These are phyloP conservation scores for Blyttiomyces sp. DNA, from an alignment of 371 early-diverging fungal genomes.

Conservation along the genomic window DNA sequence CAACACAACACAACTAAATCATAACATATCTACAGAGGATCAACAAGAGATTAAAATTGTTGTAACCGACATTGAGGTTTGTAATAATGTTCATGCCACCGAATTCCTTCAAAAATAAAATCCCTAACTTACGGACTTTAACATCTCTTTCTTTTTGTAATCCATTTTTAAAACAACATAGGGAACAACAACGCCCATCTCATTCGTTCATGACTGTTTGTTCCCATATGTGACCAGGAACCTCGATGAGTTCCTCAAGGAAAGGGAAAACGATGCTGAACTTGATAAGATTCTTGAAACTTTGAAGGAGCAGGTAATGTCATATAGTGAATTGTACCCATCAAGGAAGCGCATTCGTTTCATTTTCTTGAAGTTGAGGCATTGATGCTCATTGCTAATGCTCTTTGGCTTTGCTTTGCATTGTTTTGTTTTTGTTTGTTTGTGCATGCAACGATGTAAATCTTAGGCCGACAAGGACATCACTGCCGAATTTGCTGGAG, in stretches of 20 bases:
- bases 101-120: neutral
- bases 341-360: neutral
- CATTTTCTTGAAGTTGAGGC: too few species aligned
- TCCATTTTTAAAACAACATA: too few species aligned
- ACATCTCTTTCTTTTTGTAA: too few species aligned
- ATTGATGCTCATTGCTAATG: too few species aligned
- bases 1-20: too few species aligned
- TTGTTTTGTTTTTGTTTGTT: too few species aligned
- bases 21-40: too few species aligned
- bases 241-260: constrained; percentile 59
- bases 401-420: too few species aligned
- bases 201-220: constrained; percentile 88
- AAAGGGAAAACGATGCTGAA: constrained; percentile 60
- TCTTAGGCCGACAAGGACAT: constrained; percentile 60
- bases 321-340: neutral
- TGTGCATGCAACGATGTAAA: too few species aligned
- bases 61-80: constrained; percentile 14
- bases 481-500: constrained; percentile 42
- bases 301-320: constrained; percentile 68
- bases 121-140: too few species aligned
- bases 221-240: constrained; percentile 77
- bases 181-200: constrained; percentile 94
- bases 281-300: constrained; percentile 57
- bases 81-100: neutral
- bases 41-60: too few species aligned